These are phyloP conservation scores for Solanum etuberosum DNA, from an alignment of 257 asterid genomes.

Conservation along the genomic window DNA sequence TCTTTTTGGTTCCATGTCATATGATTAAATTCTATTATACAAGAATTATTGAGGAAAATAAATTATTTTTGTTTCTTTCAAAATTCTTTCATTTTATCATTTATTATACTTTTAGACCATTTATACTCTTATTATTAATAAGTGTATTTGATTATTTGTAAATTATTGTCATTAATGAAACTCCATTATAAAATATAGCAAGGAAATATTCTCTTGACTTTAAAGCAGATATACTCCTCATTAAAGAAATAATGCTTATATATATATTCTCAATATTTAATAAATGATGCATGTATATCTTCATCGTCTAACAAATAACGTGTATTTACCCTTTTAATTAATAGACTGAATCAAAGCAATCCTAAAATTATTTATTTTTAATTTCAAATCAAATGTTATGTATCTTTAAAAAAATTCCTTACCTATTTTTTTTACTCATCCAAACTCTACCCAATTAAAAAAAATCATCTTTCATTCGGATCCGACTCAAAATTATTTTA, in stretches of 20 bases:
- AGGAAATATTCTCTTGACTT: neutral
- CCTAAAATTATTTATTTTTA: neutral
- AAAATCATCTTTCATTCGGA: neutral
- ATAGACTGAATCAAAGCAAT: neutral
- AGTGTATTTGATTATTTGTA: neutral
- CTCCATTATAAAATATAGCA: neutral
- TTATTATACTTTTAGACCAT: neutral
- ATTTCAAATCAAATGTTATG: neutral
- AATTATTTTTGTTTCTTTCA: neutral
- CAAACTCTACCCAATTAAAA: neutral
- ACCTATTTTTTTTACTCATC: neutral
- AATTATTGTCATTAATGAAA: neutral
- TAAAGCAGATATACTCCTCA: neutral
- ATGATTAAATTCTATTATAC: neutral
- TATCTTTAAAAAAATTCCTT: neutral
- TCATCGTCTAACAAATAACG: neutral
- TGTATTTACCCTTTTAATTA: neutral
- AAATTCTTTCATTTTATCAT: neutral
- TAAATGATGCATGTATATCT: neutral
- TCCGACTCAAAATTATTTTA: neutral
- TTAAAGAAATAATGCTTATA: neutral
- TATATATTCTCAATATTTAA: too few relatives aligned
- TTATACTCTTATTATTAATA: neutral
- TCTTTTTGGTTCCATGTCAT: neutral
- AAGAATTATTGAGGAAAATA: neutral